Conservation (phyloP, 345 rosid genomes). For the Salix arbutifolia region DNA sequence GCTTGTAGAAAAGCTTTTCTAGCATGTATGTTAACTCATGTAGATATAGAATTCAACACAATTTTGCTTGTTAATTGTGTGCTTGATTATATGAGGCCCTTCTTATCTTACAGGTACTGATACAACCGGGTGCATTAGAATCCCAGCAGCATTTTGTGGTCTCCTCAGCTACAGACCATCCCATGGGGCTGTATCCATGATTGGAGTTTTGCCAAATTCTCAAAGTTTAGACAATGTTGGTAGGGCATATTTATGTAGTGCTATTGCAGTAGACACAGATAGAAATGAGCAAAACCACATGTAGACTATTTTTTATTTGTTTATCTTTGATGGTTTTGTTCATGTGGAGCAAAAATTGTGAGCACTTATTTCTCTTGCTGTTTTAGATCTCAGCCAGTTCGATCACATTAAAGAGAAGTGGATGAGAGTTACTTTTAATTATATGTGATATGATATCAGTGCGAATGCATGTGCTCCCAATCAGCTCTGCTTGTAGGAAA, state of each 20-base stretch:
- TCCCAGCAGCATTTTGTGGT: conserved; percentile 92
- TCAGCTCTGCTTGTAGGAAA: neutral
- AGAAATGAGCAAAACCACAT: neutral
- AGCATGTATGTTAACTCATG: neutral
- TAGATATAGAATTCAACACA: no score
- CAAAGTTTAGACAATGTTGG: conserved; percentile 84
- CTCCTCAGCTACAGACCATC: conserved; percentile 86
- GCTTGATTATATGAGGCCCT: conserved; percentile 1
- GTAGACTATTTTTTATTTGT: neutral
- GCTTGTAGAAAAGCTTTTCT: neutral
- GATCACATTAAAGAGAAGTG: no score
- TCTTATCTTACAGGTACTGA: conserved; percentile 54
- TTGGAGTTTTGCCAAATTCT: conserved; percentile 78
- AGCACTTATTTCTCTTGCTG: no score
- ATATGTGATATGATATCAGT: neutral
- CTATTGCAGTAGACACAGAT: neutral
- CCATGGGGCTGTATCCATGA: conserved; percentile 67
- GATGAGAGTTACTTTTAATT: neutral
- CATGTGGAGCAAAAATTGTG: neutral
- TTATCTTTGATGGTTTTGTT: neutral
- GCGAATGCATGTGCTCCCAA: neutral
- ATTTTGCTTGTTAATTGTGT: neutral
- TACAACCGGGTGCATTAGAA: conserved; percentile 66
- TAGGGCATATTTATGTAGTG: conserved; percentile 27
- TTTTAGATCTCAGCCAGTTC: no score